phyloP scores from a whole-genome alignment of 140 eudicot genomes.

The Oenanthe javanica region DNA sequence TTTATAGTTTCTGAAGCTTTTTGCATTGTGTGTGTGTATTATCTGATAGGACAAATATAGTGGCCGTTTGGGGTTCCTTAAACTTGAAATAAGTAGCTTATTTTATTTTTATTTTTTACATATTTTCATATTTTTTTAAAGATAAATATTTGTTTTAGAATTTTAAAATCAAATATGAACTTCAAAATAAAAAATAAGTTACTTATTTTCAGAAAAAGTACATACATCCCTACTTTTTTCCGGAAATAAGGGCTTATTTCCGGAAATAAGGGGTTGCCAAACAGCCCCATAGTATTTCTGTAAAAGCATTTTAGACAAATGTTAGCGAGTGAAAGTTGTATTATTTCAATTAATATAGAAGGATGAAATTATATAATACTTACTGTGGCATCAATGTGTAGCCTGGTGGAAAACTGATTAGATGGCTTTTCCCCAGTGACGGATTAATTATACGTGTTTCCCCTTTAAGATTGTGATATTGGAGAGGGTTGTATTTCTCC shows the following conservation, averaged over 20 bases:
- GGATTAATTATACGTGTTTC: not conserved
- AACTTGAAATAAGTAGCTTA: no score
- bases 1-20: not conserved
- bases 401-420: not conserved
- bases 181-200: no score
- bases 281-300: not conserved
- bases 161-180: no score
- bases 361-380: not conserved
- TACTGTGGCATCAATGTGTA: not conserved
- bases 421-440: not conserved
- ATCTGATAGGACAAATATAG: not conserved
- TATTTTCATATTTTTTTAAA: no score
- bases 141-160: no score
- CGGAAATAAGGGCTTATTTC: no score
- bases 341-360: not conserved
- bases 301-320: not conserved
- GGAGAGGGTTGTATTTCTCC: not conserved
- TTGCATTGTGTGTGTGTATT: not conserved
- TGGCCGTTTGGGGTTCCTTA: no score
- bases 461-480: not conserved
- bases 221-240: no score
- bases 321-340: not conserved
- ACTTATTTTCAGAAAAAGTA: no score
- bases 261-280: no score
- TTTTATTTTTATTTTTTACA: no score